Base-by-base conservation (phyloP, 2,329 filamentous ascomycete genomes). In the Colletotrichum nymphaeae region DNA sequence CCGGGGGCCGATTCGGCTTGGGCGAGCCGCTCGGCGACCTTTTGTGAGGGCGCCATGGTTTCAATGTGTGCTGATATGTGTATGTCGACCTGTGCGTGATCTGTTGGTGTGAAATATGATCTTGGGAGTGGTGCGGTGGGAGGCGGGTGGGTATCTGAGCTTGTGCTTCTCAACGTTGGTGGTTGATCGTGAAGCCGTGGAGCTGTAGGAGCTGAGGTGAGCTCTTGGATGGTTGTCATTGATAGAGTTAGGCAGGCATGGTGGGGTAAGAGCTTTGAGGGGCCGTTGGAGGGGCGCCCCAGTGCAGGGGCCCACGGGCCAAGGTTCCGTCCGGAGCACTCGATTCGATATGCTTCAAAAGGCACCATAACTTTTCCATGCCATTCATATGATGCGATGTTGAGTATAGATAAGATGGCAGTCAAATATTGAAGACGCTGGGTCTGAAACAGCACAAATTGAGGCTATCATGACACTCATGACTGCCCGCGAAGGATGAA, bases 11-110 rank as follows among this genome's bases (percentile, higher is more conserved):
- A 76, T 75, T 85, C 81, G 72, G 83, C 83, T 53, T 81, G 78
- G 74, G 84, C 79, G 64, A 90, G 82, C 75, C 85, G 85, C 77
- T 84, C 80, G 74, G 79, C 79, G 64, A 89, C 81, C 76, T 86
- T 84, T 64, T 80, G 73, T 69, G 78, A 82, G 52, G 82, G 81
- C 65, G 82, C 80, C 84, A 85, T 85, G 76, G 67, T 76, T 35
- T 28, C 14, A 16, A 8, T 60, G 28, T 16, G 26, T 16, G 14
- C 53, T 49, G 26, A 16, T 49, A 12, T 30, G 8, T 46, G 7
- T 37, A 1, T 16, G 57, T 60, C 14, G 3, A 57, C 12, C 22
- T 60, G 5, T 14, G n/a, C 5, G 30, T 55, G 22, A 14, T 16
- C 52, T 9, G 30, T 11, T 42, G 22, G 3, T 42, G 19, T 24